Percentiles rank a stretch among this genome's conserved stretches.
Evolutionary conservation across 495 filamentous ascomycete genomes (phyloP).

Genomic region (Tuber melanosporum): DNA sequence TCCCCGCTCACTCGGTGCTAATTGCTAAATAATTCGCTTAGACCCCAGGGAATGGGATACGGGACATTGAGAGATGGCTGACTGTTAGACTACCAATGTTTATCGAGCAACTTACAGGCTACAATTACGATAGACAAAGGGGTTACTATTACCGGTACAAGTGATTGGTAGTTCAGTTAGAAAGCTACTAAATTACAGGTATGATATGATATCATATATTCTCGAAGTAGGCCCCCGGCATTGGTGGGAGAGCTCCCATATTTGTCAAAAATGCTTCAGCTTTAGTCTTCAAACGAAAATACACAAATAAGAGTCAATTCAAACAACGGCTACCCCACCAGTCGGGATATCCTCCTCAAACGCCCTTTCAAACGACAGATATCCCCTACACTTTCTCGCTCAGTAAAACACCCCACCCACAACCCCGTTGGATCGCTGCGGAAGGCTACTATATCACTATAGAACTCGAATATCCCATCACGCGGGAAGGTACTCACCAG

Average conservation of each 20-base stretch:
- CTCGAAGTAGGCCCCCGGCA: neutral
- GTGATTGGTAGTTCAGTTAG: no score
- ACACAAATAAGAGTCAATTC: neutral
- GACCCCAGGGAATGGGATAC: no score
- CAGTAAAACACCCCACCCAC: neutral
- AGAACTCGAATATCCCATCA: neutral
- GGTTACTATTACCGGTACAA: neutral
- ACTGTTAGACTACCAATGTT: neutral
- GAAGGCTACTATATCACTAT: neutral
- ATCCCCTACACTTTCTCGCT: neutral
- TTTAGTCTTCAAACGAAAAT: neutral
- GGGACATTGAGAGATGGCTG: neutral
- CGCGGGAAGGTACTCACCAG: neutral
- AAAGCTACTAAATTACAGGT: no score
- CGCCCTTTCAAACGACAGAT: neutral
- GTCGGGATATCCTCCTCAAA: neutral
- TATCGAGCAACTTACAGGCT: neutral
- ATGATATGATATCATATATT: neutral
- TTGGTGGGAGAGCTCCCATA: neutral
- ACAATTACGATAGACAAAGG: neutral
- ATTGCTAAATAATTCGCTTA: no score
- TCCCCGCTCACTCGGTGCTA: slow-evolving; percentile 38
- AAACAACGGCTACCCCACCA: neutral
- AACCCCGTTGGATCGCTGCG: neutral
- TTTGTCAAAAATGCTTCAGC: neutral